Percentiles rank a stretch among this genome's conserved stretches.
These are phyloP conservation scores for Biancaea sappan DNA, from an alignment of 306 rosid genomes.

Conservation along the genomic window DNA sequence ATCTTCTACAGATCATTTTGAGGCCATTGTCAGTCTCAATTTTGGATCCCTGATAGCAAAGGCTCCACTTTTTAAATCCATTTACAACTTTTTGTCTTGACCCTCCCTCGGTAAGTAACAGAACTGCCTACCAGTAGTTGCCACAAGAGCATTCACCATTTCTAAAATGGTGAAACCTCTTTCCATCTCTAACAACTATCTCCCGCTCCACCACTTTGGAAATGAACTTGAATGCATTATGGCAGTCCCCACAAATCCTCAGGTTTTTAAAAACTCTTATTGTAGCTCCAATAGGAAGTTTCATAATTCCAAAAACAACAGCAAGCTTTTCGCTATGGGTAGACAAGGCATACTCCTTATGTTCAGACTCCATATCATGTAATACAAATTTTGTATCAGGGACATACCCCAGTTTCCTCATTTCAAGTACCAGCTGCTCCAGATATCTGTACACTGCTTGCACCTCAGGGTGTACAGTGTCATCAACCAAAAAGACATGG, in stretches of 20 bases:
- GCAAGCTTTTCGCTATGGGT: constrained; percentile 59
- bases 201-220: constrained; percentile 50
- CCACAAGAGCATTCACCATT: constrained; percentile 59
- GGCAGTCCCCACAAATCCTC: not conserved
- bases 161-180: not conserved
- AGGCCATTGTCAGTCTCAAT: constrained; percentile 20
- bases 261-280: constrained; percentile 56
- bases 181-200: constrained; percentile 52
- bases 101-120: constrained; percentile 16
- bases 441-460: constrained; percentile 49
- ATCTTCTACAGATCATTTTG: constrained; percentile 29
- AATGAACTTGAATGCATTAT: constrained; percentile 55
- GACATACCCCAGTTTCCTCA: constrained; percentile 52
- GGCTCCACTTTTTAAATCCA: constrained; percentile 17
- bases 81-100: constrained; percentile 3
- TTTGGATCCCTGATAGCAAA: constrained; percentile 22
- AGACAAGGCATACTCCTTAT: constrained; percentile 49
- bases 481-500: constrained; percentile 60
- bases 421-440: constrained; percentile 47
- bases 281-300: constrained; percentile 49
- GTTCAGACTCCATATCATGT: constrained; percentile 55
- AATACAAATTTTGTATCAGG: constrained; percentile 54
- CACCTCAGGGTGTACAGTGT: constrained; percentile 54
- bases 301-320: constrained; percentile 57
- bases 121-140: constrained; percentile 51